Evolutionary conservation across 345 rosid genomes (phyloP).

Genomic region (Laguncularia racemosa): DNA sequence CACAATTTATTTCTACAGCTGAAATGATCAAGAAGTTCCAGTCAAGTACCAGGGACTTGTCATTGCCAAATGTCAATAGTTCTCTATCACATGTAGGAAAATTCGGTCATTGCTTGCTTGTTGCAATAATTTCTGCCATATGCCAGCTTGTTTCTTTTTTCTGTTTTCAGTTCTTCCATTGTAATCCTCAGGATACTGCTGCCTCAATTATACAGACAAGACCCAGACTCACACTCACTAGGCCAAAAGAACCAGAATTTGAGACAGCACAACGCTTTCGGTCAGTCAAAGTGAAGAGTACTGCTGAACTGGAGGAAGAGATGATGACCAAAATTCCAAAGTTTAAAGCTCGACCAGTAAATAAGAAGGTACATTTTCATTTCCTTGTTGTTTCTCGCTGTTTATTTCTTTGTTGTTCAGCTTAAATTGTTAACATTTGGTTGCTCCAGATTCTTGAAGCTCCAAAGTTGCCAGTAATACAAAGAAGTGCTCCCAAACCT

Average conservation of each 20-base stretch:
- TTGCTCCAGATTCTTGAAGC: constrained; percentile 61
- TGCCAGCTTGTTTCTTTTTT: constrained; percentile 4
- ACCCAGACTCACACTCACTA: constrained; percentile 71
- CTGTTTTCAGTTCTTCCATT: background rate
- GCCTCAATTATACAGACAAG: constrained; percentile 31
- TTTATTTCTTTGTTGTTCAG: background rate
- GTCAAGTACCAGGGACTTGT: constrained; percentile 71
- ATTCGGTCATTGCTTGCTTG: background rate
- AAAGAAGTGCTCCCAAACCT: constrained; percentile 66
- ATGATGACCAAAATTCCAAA: constrained; percentile 95
- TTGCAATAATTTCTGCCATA: background rate
- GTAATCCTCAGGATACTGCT: constrained; percentile 15
- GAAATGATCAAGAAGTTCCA: constrained; percentile 87
- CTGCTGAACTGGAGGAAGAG: constrained; percentile 97
- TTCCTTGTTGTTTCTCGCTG: background rate
- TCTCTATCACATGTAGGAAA: constrained; percentile 36
- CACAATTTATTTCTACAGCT: constrained; percentile 64
- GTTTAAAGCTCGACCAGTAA: constrained; percentile 94
- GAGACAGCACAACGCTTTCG: constrained; percentile 90
- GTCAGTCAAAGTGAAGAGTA: constrained; percentile 65
- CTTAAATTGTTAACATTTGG: background rate
- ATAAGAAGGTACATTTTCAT: constrained; percentile 63
- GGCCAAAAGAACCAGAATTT: constrained; percentile 89
- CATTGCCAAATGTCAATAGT: constrained; percentile 34
- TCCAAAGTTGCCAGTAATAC: constrained; percentile 50